Base-by-base conservation (phyloP, 208 protist species). In the Trypanosoma boissoni region DNA sequence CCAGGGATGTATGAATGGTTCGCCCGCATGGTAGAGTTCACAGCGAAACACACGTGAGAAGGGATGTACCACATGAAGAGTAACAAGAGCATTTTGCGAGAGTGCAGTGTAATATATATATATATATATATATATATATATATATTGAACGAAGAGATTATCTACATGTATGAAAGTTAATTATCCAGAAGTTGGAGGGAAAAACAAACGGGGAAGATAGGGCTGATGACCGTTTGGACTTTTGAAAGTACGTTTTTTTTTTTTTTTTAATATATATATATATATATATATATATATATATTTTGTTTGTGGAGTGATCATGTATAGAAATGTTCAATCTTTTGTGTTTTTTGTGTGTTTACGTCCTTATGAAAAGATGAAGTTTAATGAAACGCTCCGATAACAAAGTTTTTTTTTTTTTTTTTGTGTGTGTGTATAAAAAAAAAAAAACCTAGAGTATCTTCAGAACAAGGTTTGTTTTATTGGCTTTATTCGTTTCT, bases 1-100 rank as follows among this genome's bases (percentile, higher is more conserved):
- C 70, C 80, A 32, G 80, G 78, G 4, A 23, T 93, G 48, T 76
- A 93, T 54, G 82, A 82, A 52, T 93, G 86, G 86, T 85, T 90
- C 76, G 27, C 59, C 7, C 76, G 80, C 21, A 49, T 93, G 18
- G 72, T 64, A 10, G 43, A 58, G 18, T 89, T 80, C 50, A 54
- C 58, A 16, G 36, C 29, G 2, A 46, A 58, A 18, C 39, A 64
- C 37, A 10, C 34, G 32, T 65, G 34, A 12, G 34, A 21, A n/a
- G n/a, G n/a, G n/a, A 46, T 24, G 2, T 23, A 29, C 2, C 34
- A 27, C 10, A 24, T 21, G 50, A 32, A 52, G 46, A 26, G 32
- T 21, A 52, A n/a, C 6, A 34, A 9, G 12, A 29, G n/a, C 4
- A 27, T 51, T 31, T 4, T 28, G n/a, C 5, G 20, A 18, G 16